These are phyloP conservation scores for Suhomyces atakaporum DNA, from an alignment of 1,139 yeast genomes.

Conservation along the genomic window DNA sequence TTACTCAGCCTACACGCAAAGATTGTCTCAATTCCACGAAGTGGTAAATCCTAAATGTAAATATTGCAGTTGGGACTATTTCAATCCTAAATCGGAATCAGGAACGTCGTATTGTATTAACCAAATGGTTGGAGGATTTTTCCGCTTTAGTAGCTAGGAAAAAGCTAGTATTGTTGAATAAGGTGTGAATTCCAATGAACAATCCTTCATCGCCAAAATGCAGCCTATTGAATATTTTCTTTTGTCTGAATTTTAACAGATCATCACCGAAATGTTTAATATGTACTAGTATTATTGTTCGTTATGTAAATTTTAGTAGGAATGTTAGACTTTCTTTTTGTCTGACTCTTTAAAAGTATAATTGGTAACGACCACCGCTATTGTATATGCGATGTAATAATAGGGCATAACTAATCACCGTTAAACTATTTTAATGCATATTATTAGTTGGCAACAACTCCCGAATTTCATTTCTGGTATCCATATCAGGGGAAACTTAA, in stretches of 20 bases:
- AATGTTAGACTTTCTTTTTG: constrained; percentile 1
- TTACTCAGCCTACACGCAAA: not conserved
- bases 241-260: constrained; percentile 3
- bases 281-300: constrained; percentile 4
- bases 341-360: not conserved
- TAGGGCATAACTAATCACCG: not conserved
- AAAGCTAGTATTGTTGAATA: not conserved
- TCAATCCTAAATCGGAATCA: not conserved
- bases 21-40: not conserved
- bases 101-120: not conserved
- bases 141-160: constrained; percentile 2
- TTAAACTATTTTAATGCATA: not conserved
- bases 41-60: not conserved
- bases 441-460: not conserved
- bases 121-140: constrained; percentile 3
- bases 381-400: not conserved
- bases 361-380: not conserved
- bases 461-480: constrained; percentile 1
- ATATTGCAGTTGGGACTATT: not conserved
- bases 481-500: constrained; percentile 1
- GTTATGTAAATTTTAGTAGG: constrained; percentile 2
- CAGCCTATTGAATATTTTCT: constrained; percentile 12
- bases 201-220: constrained; percentile 2
- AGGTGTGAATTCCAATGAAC: constrained; percentile 2
- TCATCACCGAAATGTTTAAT: constrained; percentile 8